Evolutionary conservation across 23 red algal genomes (phyloP), one percentile per base, ranked within the genome.

Genomic region (Pyropia haitanensis): DNA sequence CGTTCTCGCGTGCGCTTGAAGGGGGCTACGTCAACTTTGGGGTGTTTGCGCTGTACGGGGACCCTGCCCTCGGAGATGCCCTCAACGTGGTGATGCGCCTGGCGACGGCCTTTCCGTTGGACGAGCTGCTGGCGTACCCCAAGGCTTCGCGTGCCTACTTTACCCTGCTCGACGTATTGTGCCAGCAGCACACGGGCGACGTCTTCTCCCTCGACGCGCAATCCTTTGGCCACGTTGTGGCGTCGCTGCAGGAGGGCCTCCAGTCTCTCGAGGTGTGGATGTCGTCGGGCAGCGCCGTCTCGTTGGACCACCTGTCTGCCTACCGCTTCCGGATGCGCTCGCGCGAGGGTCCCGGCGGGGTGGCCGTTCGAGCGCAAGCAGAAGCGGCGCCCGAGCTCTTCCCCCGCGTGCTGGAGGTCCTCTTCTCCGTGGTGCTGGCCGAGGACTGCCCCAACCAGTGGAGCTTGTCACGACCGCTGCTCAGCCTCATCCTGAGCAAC

Each of bases 21-120:
- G 86, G 86, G 16, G 70, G 70, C 28, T 90, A 90, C 49, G 86
- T 90, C 13, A 90, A 90, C 61, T 90, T 90, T 76, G 86, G 86
- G 4, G 86, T 90, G 10, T 90, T 90, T 63, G 62, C 64, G 29
- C 58, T 90, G 29, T 90, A 90, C 51, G 76, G 86, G 24, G 86
- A 90, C 56, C 72, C 75, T 5, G 86, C 86, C 22, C 65, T 90
- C 39, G 33, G 59, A 1, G 77, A 90, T 60, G 86, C 77, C 13
- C 78, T 90, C 61, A n/a, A 34, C 29, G 72, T 90, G 16, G 74
- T 74, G 49, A 76, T 90, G 33, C 66, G 63, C 52, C 18, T 90
- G 16, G 73, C 74, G 20, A 26, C 54, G 23, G 76, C 68, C 0
- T 60, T 90, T 70, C 86, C 86, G 12, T 27, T 90, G 51, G 74